Evolutionary conservation across 2,329 filamentous ascomycete species (phyloP).

Genomic region (Phaeosphaeria sp.): DNA sequence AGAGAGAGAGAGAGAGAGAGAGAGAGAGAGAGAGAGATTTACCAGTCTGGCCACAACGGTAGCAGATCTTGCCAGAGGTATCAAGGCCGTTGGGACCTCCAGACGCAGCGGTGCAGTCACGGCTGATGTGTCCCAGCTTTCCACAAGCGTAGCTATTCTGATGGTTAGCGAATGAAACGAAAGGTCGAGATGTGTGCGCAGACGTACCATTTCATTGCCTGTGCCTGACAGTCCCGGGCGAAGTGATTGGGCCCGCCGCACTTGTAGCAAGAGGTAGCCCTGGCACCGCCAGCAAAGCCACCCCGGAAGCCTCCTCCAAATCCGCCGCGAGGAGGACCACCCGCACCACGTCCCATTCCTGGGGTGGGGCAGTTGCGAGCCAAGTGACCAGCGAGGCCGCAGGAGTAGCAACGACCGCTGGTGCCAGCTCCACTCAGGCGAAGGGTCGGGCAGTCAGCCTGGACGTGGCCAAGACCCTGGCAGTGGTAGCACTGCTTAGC

Average conservation of each 20-base stretch:
- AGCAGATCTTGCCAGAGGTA: constrained; percentile 97
- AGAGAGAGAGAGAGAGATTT: neutral
- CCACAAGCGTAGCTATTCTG: constrained; percentile 1
- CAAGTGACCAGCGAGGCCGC: constrained; percentile 89
- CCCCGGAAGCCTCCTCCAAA: constrained; percentile 74
- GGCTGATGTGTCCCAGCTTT: constrained; percentile 77
- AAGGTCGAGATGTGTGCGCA: constrained; percentile 73
- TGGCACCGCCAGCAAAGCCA: constrained; percentile 72
- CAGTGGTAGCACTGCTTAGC: constrained; percentile 99
- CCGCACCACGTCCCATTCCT: constrained; percentile 68
- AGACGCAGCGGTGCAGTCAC: constrained; percentile 95
- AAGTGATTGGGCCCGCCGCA: constrained; percentile 93
- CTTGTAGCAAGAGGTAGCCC: constrained; percentile 72
- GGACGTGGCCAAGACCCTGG: constrained; percentile 96
- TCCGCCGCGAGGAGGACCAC: constrained; percentile 73
- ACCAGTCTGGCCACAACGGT: constrained; percentile 89
- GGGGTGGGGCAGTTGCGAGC: constrained; percentile 87
- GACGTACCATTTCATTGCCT: constrained; percentile 98
- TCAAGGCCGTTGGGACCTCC: constrained; percentile 80
- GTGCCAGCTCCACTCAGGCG: constrained; percentile 82
- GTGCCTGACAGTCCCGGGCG: constrained; percentile 96
- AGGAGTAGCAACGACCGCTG: constrained; percentile 94
- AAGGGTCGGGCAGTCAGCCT: constrained; percentile 97
- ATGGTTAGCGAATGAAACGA: neutral
- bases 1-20: too few relatives aligned